Evolutionary conservation across 1,284 basidiomycete genomes (phyloP), one percentile per base, ranked within the genome.

Genomic region (Ganoderma leucocontextum): DNA sequence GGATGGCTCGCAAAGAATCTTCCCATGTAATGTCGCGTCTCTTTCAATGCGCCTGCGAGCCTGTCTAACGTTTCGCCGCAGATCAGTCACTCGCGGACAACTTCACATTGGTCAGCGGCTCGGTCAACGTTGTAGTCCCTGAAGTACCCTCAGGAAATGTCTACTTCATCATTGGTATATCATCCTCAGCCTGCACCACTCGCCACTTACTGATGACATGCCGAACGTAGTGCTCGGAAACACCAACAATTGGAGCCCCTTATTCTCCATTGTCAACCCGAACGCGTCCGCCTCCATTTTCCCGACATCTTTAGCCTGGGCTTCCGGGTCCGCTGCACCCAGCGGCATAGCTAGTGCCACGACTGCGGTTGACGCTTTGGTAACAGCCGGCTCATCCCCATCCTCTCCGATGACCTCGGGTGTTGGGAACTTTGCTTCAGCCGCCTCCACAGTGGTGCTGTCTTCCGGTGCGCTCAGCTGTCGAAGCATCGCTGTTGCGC

Each of bases 91-190:
- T 38, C 5, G 57, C 57, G 19, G n/a, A 4, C 2, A 38, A 38
- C 57, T 58, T 58, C 57, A 58, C 57, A 2, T 5, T 58, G 8
- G 57, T 38, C n/a, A 58, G 57, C 57, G 57, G 57, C 13, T 33
- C 36, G n/a, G 57, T 58, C 33, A 38, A 58, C 36, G 36, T 58
- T 22, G 35, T 58, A 36, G 57, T 58, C 7, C 57, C 57, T 12
- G 17, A 58, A 22, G 57, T 58, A 8, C 57, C 53, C 15, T 55
- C 53, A 1, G 53, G 53, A 55, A 55, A 55, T 6, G 57, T 36
- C 10, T 58, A 58, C 36, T 58, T 38, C 36, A 38, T 58, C 10
- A 19, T 36, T 22, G 57, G 57, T 58, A 4, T 58, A 36, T 55
- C 36, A 39, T 58, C 12, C 10, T 22, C n/a, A 39, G 12, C n/a